Evolutionary conservation across 179 eudicot genomes (phyloP).

Genomic region (Kewa caespitosa): DNA sequence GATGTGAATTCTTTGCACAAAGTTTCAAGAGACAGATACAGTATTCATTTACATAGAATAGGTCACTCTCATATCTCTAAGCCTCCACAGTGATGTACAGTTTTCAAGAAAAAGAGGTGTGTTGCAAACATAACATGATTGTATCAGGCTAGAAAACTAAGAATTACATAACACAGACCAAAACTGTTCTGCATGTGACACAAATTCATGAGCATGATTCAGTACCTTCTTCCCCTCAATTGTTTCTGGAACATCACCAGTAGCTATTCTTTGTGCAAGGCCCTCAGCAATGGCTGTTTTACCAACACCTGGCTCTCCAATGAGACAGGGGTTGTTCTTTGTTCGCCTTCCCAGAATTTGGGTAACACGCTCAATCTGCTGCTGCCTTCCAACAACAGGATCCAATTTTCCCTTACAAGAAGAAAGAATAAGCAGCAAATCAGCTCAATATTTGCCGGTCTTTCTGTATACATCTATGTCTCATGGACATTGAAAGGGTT

Average conservation of each 20-base stretch:
- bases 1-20: too few species aligned
- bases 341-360: constrained; percentile 93
- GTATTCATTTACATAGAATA: background rate
- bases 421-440: background rate
- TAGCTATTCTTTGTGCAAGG: constrained; percentile 90
- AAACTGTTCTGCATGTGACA: background rate
- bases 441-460: background rate
- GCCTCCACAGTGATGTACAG: background rate
- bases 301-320: constrained; percentile 99
- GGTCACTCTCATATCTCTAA: background rate
- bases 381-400: constrained; percentile 96
- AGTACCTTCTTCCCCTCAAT: constrained; percentile 90
- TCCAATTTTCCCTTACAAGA: constrained; percentile 80
- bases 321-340: constrained; percentile 93
- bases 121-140: background rate
- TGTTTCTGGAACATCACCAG: constrained; percentile 95
- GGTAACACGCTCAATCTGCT: constrained; percentile 87
- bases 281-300: constrained; percentile 99
- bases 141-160: background rate
- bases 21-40: too few species aligned
- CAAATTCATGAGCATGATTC: background rate
- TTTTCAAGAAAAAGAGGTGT: background rate
- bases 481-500: background rate
- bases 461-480: background rate
- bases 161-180: background rate